Conservation (phyloP, 805 yeast genomes). For the Komagataella pseudopastoris region DNA sequence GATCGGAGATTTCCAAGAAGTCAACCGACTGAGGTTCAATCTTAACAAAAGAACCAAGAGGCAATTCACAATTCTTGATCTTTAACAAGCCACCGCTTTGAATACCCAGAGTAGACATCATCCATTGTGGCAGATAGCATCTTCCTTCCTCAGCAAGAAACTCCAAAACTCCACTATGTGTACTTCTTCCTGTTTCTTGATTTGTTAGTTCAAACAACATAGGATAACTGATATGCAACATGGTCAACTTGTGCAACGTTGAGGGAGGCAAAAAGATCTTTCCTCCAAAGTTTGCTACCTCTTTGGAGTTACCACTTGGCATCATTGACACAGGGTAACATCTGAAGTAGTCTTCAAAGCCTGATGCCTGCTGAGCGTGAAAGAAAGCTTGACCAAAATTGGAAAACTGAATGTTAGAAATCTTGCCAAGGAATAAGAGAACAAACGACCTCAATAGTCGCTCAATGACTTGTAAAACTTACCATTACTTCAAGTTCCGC, state of each 20-base stretch:
- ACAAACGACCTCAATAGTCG: background rate
- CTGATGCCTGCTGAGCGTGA: slow-evolving; percentile 5
- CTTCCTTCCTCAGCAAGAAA: slow-evolving; percentile 97
- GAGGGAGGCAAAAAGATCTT: slow-evolving; percentile 92
- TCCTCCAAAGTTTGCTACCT: slow-evolving; percentile 85
- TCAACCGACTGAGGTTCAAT: slow-evolving; percentile 93
- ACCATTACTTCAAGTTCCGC: background rate
- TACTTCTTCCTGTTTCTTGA: slow-evolving; percentile 38
- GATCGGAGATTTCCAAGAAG: slow-evolving; percentile 86
- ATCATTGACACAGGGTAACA: slow-evolving; percentile 88
- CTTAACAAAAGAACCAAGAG: slow-evolving; percentile 79
- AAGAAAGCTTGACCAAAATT: slow-evolving; percentile 2
- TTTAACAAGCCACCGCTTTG: slow-evolving; percentile 74
- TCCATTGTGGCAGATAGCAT: slow-evolving; percentile 92
- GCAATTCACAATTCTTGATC: slow-evolving; percentile 65
- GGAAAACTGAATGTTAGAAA: slow-evolving; percentile 3
- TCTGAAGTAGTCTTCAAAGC: slow-evolving; percentile 78
- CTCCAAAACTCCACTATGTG: slow-evolving; percentile 93
- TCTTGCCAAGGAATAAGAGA: background rate
- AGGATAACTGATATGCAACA: slow-evolving; percentile 88
- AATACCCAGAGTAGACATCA: slow-evolving; percentile 65
- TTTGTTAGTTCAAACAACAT: slow-evolving; percentile 79
- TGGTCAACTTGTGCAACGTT: slow-evolving; percentile 76
- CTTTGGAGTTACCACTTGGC: slow-evolving; percentile 62
- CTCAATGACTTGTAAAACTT: background rate